Conservation (phyloP, 176 grass and related monocot genomes). For the Poa annua region DNA sequence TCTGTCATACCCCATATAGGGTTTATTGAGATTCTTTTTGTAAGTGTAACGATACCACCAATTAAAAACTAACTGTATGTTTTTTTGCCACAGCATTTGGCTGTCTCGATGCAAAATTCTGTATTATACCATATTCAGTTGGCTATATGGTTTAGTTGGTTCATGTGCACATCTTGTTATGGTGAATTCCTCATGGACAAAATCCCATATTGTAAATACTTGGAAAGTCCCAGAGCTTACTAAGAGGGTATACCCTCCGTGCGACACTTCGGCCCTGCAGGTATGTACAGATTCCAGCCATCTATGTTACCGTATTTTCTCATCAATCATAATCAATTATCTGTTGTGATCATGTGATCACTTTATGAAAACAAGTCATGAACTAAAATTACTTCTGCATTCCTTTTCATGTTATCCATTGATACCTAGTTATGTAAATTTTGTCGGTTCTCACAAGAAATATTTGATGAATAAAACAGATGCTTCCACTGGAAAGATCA, state of each 20-base stretch:
- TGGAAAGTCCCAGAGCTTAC: conserved; percentile 85
- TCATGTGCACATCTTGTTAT: conserved; percentile 90
- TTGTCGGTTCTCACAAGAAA: conserved; percentile 31
- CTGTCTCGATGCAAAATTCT: conserved; percentile 83
- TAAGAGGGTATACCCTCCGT: conserved; percentile 91
- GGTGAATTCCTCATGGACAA: conserved; percentile 98
- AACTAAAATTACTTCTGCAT: background rate
- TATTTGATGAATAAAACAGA: conserved; percentile 61
- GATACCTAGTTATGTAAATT: background rate
- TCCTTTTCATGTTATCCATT: conserved; percentile 17
- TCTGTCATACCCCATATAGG: background rate
- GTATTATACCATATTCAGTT: conserved; percentile 95
- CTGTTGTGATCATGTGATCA: background rate
- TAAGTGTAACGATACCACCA: background rate
- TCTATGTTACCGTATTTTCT: conserved; percentile 27
- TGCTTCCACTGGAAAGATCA: conserved; percentile 81
- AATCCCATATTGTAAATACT: conserved; percentile 74
- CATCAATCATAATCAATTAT: conserved; percentile 5
- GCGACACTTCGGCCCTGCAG: conserved; percentile 84
- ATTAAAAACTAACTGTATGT: conserved; percentile 27
- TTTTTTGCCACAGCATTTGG: conserved; percentile 59
- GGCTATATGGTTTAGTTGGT: conserved; percentile 86
- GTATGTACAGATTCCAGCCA: conserved; percentile 42
- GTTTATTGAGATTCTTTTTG: background rate
- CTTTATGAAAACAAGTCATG: background rate